Evolutionary conservation across 495 filamentous ascomycete genomes (phyloP), one percentile per base, ranked within the genome.

Genomic region (Podospora sp.): DNA sequence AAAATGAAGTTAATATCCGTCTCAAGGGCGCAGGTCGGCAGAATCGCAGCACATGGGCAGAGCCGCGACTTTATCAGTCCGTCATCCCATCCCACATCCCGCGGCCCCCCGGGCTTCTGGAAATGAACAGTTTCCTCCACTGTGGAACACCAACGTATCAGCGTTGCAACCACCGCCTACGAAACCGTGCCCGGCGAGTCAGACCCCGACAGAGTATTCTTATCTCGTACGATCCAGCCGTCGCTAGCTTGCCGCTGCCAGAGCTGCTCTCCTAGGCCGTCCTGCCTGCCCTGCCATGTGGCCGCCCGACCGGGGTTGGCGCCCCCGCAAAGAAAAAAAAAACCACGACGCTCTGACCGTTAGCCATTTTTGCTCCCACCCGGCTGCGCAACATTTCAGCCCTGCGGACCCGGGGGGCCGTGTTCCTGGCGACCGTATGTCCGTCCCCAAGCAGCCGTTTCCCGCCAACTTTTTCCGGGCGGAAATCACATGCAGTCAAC

Each of bases 141-240:
- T 46, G 62, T 46, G 20, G 62, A 40, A 52, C 50, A 57, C 55
- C 62, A 57, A 18, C 33, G n/a, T 14, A 12, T 18, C 36, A 52
- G 52, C 63, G 24, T 58, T 36, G 53, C 52, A 55, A 55, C 24
- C 52, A 33, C 55, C n/a, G 63, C n/a, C 25, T 22, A 51, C 64
- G 24, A 40, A 60, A 29, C 46, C 26, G 6, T 25, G 26, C 11
- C n/a, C 52, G 61, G 61, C 66, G 66, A 65, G 66, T 68, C 66
- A 68, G 35, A 26, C 21, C 29, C 21, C 49, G 20, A 26, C 59
- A 22, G 56, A 35, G 24, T 14, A 16, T 22, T 26, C 22, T 22
- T 27, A 24, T 61, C 66, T 68, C 66, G 66, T 68, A 68, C 66
- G 66, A 68, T 68, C 16, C 36, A 36, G 58, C 26, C 26, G 33